Evolutionary conservation across 805 yeast genomes (phyloP), one percentile per base, ranked within the genome.

Genomic region (Helenozyma rhizophorensis): DNA sequence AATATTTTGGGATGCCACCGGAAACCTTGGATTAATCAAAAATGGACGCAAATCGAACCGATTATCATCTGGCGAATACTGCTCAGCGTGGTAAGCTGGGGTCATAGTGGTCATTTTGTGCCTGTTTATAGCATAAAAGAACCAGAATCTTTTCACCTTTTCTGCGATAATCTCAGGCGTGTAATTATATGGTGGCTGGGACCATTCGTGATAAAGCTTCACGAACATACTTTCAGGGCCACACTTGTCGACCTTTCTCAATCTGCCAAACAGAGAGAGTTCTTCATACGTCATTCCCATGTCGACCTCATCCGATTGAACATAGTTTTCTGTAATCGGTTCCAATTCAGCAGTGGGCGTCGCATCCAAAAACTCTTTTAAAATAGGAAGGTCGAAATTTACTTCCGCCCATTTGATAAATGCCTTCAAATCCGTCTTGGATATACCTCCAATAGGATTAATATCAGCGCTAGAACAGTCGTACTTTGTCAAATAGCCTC

Each of bases 251-350:
- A 93, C 82, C 59, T 93, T 93, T 45, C 99, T 75, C 40, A 93
- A 70, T 38, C 83, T 73, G 10, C 99, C 99, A 65, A 93, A 89
- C 6, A 83, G 69, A 21, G 96, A 82, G 39, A 93, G 71, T 54
- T 93, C 98, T 44, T 89, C 95, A 51, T 93, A 93, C 0, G 96
- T 84, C 82, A 94, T 83, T 2, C 99, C 99, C 99, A 93, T 93
- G 54, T 93, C 99, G 10, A 76, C 79, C 59, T 93, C 99, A 58
- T 93, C 99, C 21, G 95, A 83, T 59, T 93, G 99, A 11, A 90
- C 94, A 49, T 93, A 90, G 36, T 78, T 72, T 43, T 83, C 80
- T 0, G 98, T 93, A 33, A 87, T 90, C 22, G 99, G 99, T 53
- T 93, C 99, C 32, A 93, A 72, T 56, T 93, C 99, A 0, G 99